A percentile compares a stretch with the other conserved stretches of the same genome.
Conservation (phyloP, 2,329 filamentous ascomycete species). For the Aspergillus tanneri region DNA sequence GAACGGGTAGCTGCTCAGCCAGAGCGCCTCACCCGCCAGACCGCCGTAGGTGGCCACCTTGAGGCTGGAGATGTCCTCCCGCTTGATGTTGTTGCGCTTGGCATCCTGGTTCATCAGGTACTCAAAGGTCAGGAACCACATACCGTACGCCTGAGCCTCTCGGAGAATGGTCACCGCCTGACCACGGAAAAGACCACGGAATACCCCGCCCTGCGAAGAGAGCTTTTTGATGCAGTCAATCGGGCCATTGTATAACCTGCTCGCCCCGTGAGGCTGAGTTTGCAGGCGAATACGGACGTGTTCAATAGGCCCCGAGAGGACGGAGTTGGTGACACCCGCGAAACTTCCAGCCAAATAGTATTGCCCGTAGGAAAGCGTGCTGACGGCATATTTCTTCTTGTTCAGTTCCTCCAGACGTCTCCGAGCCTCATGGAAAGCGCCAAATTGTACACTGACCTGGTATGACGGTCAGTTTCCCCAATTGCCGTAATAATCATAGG, state of each 20-base stretch:
- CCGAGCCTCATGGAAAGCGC: slow-evolving; percentile 89
- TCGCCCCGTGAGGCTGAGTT: slow-evolving; percentile 87
- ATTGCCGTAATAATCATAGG: not conserved
- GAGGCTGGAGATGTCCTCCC: slow-evolving; percentile 74
- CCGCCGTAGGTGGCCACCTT: slow-evolving; percentile 94
- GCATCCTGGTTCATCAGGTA: slow-evolving; percentile 93
- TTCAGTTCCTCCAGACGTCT: slow-evolving; percentile 81
- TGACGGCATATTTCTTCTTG: slow-evolving; percentile 44
- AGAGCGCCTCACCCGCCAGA: slow-evolving; percentile 87
- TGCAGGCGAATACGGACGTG: slow-evolving; percentile 95
- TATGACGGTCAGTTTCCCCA: not conserved
- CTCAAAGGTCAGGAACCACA: slow-evolving; percentile 95
- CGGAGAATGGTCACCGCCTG: slow-evolving; percentile 80
- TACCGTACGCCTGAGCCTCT: slow-evolving; percentile 91
- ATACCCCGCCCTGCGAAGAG: slow-evolving; percentile 64
- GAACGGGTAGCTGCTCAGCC: slow-evolving; percentile 90
- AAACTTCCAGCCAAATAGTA: slow-evolving; percentile 92
- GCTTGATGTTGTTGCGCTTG: slow-evolving; percentile 69
- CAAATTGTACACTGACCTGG: slow-evolving; percentile 87
- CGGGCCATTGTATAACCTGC: slow-evolving; percentile 76
- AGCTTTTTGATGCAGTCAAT: slow-evolving; percentile 89
- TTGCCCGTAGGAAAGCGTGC: slow-evolving; percentile 71
- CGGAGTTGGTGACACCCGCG: slow-evolving; percentile 84
- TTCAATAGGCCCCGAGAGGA: slow-evolving; percentile 88
- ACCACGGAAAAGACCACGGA: slow-evolving; percentile 80